A percentile compares a stretch with the other conserved stretches of the same genome.
Evolutionary conservation across 805 yeast species (phyloP).

Genomic region (Jamesozyma gamospora): DNA sequence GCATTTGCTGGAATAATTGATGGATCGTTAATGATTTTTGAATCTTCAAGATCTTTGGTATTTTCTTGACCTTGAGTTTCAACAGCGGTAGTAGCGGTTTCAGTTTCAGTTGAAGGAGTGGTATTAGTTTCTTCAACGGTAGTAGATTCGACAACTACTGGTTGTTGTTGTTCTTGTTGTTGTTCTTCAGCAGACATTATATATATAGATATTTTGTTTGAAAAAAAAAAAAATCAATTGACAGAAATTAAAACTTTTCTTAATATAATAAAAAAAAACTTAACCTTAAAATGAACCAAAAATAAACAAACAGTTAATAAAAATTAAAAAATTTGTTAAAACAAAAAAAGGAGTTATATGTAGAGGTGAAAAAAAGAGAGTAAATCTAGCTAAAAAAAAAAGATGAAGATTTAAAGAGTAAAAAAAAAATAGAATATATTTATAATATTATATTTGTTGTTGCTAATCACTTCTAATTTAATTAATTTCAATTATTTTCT

Average conservation of each 20-base stretch:
- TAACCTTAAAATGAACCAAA: too few species aligned
- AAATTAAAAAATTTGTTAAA: too few species aligned
- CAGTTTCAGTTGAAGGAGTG: not conserved
- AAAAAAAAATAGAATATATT: not conserved
- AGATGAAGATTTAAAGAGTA: not conserved
- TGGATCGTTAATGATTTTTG: not conserved
- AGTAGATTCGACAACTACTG: not conserved
- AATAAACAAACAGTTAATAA: too few species aligned
- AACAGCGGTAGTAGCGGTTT: not conserved
- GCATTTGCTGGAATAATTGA: slow-evolving; percentile 58
- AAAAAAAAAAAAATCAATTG: too few species aligned
- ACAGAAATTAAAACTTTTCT: too few species aligned
- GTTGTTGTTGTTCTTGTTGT: not conserved
- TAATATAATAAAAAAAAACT: too few species aligned
- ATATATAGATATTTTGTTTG: too few species aligned
- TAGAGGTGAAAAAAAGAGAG: too few species aligned
- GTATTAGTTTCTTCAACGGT: not conserved
- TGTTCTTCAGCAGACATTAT: too few species aligned
- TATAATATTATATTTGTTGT: not conserved
- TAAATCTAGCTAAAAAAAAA: too few species aligned
- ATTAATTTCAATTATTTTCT: not conserved
- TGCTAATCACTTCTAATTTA: not conserved
- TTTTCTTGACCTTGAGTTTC: not conserved
- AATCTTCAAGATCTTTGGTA: not conserved
- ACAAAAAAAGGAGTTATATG: too few species aligned